Evolutionary conservation across 352 stramenopile genomes (phyloP).

Genomic region (Phytopythium vexans): DNA sequence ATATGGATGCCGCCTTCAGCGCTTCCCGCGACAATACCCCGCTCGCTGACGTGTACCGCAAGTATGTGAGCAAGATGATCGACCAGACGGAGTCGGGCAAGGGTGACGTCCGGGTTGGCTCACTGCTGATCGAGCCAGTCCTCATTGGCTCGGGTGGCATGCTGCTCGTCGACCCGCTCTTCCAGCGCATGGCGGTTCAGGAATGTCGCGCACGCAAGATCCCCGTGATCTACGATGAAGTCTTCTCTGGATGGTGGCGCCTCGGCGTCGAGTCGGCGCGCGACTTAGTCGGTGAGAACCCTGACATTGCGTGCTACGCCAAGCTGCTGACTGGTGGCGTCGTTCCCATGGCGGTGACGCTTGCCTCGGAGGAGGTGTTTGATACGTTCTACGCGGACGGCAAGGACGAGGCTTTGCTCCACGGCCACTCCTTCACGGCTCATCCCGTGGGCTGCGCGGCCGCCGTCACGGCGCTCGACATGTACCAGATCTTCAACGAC

Average conservation of each 20-base stretch:
- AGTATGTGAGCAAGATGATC: slow-evolving; percentile 60
- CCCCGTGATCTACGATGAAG: slow-evolving; percentile 91
- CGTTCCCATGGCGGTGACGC: slow-evolving; percentile 82
- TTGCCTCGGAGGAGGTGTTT: slow-evolving; percentile 88
- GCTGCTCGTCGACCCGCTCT: slow-evolving; percentile 90
- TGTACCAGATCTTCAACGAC: slow-evolving; percentile 74
- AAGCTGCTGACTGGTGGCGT: slow-evolving; percentile 91
- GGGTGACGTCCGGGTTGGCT: slow-evolving; percentile 50
- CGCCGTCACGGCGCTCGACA: slow-evolving; percentile 84
- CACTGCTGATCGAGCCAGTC: slow-evolving; percentile 88
- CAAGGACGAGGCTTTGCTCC: slow-evolving; percentile 86
- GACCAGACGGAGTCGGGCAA: slow-evolving; percentile 24
- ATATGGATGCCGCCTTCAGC: slow-evolving; percentile 61
- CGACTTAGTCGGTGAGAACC: slow-evolving; percentile 82
- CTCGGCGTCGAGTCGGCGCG: slow-evolving; percentile 83
- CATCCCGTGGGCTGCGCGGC: slow-evolving; percentile 89
- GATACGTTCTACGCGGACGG: slow-evolving; percentile 85
- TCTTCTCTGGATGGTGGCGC: slow-evolving; percentile 90
- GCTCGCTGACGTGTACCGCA: slow-evolving; percentile 51
- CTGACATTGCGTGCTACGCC: slow-evolving; percentile 90
- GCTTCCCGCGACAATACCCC: slow-evolving; percentile 25
- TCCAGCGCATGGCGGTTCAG: slow-evolving; percentile 86
- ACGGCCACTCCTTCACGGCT: slow-evolving; percentile 92
- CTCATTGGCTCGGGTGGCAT: slow-evolving; percentile 88
- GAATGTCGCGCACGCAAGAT: slow-evolving; percentile 74